Evolutionary conservation across 495 filamentous ascomycete species (phyloP), one percentile per base, ranked within the genome.

Genomic region (Hypoxylon lenormandii): DNA sequence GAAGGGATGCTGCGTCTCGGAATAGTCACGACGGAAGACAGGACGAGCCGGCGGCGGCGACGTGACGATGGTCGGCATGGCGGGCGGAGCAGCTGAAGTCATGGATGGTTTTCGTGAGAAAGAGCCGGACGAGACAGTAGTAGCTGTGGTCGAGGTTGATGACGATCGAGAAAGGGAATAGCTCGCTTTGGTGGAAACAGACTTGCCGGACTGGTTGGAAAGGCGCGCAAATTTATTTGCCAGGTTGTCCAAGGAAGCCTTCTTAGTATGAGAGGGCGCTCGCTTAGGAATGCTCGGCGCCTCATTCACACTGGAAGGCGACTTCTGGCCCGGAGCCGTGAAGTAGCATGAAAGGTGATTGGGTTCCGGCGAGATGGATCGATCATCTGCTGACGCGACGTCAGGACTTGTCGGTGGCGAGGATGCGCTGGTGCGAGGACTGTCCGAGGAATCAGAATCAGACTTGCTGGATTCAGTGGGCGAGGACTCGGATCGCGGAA

Each of bases 331-430:
- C 18, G 86, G 82, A 16, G 82, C 69, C 22, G 81, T 80, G 79
- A 97, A 97, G 75, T 94, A 97, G 30, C 85, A 85, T 11, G 92
- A 91, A 13, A 95, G 84, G 68, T 94, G 94, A 76, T 91, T 96
- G 72, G 81, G 89, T 79, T 86, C 89, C 54, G 85, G 86, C 7
- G 84, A 84, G 8, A 72, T 70, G 2, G 91, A 86, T 51, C 82
- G 84, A 28, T 83, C 83, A 30, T 85, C 85, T 28, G 84, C 76
- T 16, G 90, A 90, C 15, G 90, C 91, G 12, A 85, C 82, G 68
- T 93, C 93, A 3, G 93, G 92, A 45, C 91, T 88, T 5, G 93
- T 91, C 74, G 72, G 89, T 80, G 75, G 85, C 66, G 83, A 86
- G 67, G 79, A 85, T 67, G 81, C 82, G 37, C 81, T 83, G 2